Percentiles rank a stretch among this genome's conserved stretches.
These are phyloP conservation scores for Naganishia randhawae DNA, from an alignment of 768 basidiomycete genomes.

Conservation along the genomic window DNA sequence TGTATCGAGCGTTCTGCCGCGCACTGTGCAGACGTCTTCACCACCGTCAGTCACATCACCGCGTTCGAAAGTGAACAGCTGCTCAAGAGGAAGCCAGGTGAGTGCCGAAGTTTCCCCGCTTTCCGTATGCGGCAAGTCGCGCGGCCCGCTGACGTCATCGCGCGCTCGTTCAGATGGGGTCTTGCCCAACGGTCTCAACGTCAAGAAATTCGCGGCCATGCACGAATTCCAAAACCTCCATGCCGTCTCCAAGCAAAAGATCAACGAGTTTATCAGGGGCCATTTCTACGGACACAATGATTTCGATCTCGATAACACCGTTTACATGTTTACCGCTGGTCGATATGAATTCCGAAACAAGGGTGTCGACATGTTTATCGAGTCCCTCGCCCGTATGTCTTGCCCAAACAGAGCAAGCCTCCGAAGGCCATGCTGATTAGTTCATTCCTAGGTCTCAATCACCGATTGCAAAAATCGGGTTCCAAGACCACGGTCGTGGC, in stretches of 20 bases:
- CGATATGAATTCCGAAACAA: conserved; percentile 99
- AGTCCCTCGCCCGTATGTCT: conserved; percentile 71
- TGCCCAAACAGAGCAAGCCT: neutral
- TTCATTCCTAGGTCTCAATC: conserved; percentile 56
- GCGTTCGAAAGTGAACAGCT: conserved; percentile 95
- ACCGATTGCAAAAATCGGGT: conserved; percentile 63
- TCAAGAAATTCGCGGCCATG: conserved; percentile 98
- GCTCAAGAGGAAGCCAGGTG: conserved; percentile 80
- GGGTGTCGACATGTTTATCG: conserved; percentile 99
- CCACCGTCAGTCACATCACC: conserved; percentile 96
- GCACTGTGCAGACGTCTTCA: conserved; percentile 97
- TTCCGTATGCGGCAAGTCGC: neutral
- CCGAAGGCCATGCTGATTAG: conserved; percentile 9
- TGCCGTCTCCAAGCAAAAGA: conserved; percentile 88
- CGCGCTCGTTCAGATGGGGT: conserved; percentile 67
- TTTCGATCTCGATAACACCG: conserved; percentile 75
- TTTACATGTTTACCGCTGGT: conserved; percentile 96
- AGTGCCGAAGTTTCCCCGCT: conserved; percentile 17
- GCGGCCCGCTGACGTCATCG: conserved; percentile 3
- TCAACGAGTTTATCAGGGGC: conserved; percentile 93
- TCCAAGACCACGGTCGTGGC: conserved; percentile 85
- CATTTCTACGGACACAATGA: conserved; percentile 98
- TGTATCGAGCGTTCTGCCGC: conserved; percentile 93
- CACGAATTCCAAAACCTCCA: conserved; percentile 95
- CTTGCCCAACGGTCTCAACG: conserved; percentile 93